These are phyloP conservation scores for Globisporangium paroecandrum DNA, from an alignment of 352 stramenopile genomes.

Conservation along the genomic window DNA sequence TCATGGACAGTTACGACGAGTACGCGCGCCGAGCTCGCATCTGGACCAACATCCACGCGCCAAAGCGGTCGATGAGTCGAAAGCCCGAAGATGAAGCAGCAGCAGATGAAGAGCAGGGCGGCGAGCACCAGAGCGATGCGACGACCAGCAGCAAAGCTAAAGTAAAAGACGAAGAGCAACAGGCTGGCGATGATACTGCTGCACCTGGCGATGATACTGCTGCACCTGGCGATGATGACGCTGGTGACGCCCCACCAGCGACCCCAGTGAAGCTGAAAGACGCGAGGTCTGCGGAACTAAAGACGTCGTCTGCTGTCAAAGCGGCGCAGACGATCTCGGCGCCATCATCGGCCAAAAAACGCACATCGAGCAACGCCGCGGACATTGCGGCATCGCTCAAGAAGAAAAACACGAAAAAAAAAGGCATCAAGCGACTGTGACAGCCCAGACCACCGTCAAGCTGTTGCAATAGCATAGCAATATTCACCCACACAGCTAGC, in stretches of 20 bases:
- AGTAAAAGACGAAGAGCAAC: slow-evolving; percentile 8
- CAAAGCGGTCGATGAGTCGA: slow-evolving; percentile 27
- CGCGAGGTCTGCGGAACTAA: background rate
- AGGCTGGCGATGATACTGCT: background rate
- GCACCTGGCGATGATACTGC: background rate
- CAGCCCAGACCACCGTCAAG: background rate
- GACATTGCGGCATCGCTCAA: slow-evolving; percentile 37
- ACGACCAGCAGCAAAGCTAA: background rate
- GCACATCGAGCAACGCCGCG: slow-evolving; percentile 28
- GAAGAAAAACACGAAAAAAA: slow-evolving; percentile 71
- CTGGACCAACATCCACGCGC: slow-evolving; percentile 90
- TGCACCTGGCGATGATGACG: background rate
- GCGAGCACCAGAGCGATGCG: background rate
- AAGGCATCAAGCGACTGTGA: slow-evolving; percentile 64
- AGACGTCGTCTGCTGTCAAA: background rate
- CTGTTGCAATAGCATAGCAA: background rate
- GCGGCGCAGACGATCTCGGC: slow-evolving; percentile 14
- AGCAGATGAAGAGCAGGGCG: background rate
- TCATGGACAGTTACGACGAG: slow-evolving; percentile 99
- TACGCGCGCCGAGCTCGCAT: slow-evolving; percentile 89
- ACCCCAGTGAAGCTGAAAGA: slow-evolving; percentile 10
- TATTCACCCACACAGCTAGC: too few relatives aligned
- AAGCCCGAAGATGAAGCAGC: slow-evolving; percentile 17
- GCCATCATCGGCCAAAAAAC: slow-evolving; percentile 38
- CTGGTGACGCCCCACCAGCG: background rate